Conservation (phyloP, 2,329 filamentous ascomycete genomes). For the Cladophialophora yegresii region DNA sequence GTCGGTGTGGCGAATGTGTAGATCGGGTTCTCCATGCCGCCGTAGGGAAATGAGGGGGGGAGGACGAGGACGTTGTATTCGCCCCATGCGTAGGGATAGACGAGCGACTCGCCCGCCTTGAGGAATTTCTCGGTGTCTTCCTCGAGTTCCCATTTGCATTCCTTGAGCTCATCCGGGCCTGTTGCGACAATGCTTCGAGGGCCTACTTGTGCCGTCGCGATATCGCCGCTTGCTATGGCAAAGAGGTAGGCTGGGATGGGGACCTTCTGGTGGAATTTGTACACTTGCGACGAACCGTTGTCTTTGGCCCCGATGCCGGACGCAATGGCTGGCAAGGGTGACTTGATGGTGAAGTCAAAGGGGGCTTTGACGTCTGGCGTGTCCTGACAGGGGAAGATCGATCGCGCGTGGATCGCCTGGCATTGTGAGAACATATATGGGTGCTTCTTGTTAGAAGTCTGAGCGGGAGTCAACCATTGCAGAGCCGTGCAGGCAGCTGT, state of each 20-base stretch:
- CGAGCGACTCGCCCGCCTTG: conserved; percentile 73
- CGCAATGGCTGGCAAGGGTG: conserved; percentile 84
- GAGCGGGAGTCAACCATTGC: conserved; percentile 90
- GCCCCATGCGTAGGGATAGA: conserved; percentile 91
- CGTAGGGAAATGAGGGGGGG: conserved; percentile 87
- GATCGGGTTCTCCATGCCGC: conserved; percentile 89
- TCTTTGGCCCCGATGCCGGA: conserved; percentile 70
- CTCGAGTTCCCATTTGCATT: conserved; percentile 88
- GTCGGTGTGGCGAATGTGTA: conserved; percentile 95
- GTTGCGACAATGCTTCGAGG: conserved; percentile 82
- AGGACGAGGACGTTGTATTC: conserved; percentile 92
- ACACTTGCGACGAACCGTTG: conserved; percentile 57
- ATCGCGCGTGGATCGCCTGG: conserved; percentile 92
- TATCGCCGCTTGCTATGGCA: conserved; percentile 79
- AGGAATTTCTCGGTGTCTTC: conserved; percentile 90
- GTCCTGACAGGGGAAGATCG: conserved; percentile 94
- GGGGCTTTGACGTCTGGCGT: conserved; percentile 98
- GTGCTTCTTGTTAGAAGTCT: conserved; percentile 93
- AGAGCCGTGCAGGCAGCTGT: conserved; percentile 87
- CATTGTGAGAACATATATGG: conserved; percentile 99
- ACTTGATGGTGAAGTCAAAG: conserved; percentile 83
- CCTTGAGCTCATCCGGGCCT: conserved; percentile 81
- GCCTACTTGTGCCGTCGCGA: conserved; percentile 81
- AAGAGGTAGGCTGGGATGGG: conserved; percentile 95
- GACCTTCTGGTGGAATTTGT: conserved; percentile 84